Percentiles rank a stretch among this genome's conserved stretches.
phyloP scores from a whole-genome alignment of 345 rosid genomes.

The Syzygium aqueum region DNA sequence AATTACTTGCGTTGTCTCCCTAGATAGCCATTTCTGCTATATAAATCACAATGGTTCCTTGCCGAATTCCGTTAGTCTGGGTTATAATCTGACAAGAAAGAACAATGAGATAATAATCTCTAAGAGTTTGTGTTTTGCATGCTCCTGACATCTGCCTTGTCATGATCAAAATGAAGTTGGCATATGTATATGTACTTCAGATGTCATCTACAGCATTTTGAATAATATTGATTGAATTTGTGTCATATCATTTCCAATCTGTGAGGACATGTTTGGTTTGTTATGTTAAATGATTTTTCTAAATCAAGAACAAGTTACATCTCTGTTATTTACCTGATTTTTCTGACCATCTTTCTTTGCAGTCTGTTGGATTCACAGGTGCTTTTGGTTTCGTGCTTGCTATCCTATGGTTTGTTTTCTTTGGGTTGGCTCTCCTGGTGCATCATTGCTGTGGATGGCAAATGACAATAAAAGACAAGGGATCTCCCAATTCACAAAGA shows the following conservation, averaged over 20 bases:
- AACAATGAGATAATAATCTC: neutral
- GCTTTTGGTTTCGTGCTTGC: conserved; percentile 75
- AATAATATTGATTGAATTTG: neutral
- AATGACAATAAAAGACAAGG: conserved; percentile 38
- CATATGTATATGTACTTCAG: neutral
- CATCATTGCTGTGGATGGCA: conserved; percentile 66
- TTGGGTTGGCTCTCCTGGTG: conserved; percentile 66
- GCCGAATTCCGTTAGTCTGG: neutral
- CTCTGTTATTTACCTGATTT: neutral
- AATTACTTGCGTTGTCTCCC: neutral
- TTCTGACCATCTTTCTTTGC: conserved; percentile 5
- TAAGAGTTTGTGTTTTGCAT: neutral
- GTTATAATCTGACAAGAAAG: neutral
- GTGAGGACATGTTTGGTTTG: neutral
- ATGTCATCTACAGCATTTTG: neutral
- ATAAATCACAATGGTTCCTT: neutral
- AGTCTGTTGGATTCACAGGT: conserved; percentile 98
- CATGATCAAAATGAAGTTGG: neutral
- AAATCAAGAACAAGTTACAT: neutral
- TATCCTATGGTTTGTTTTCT: conserved; percentile 65
- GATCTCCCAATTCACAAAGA: conserved; percentile 30
- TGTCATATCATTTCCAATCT: neutral
- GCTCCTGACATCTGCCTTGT: neutral
- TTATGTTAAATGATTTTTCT: neutral
- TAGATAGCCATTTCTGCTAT: neutral